phyloP scores from a whole-genome alignment of 208 protist species.

The Giardia duodenalis region DNA sequence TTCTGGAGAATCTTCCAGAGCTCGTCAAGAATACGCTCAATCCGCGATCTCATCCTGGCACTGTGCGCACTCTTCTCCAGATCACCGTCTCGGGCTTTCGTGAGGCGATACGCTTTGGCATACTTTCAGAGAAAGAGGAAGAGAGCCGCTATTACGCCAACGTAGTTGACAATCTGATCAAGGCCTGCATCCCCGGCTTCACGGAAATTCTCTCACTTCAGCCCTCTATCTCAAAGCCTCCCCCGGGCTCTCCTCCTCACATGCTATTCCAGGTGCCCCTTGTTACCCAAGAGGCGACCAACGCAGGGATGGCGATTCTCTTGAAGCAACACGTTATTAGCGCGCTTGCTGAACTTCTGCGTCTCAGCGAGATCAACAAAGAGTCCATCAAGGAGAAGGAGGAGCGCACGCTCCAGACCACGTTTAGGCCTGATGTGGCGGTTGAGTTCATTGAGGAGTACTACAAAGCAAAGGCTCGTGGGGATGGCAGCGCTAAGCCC shows the following conservation, averaged over 20 bases:
- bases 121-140: not conserved
- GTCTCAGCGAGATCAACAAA: not conserved
- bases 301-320: not conserved
- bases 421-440: not conserved
- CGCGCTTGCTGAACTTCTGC: not conserved
- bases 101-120: not conserved
- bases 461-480: not conserved
- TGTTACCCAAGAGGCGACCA: not conserved
- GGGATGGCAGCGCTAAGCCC: not conserved
- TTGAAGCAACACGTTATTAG: not conserved
- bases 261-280: not conserved
- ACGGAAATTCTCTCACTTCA: not conserved
- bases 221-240: not conserved
- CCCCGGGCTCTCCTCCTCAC: not conserved
- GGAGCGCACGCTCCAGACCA: not conserved
- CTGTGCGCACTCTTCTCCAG: not conserved
- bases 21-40: not conserved
- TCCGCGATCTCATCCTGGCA: not conserved
- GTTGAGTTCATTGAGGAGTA: not conserved
- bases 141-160: not conserved
- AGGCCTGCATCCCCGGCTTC: not conserved
- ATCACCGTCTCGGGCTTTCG: not conserved
- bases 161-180: not conserved
- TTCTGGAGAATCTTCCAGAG: not conserved
- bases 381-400: slow-evolving; percentile 27